Conservation (phyloP, 768 basidiomycete genomes). For the Porphyrellus cyaneotinctus region DNA sequence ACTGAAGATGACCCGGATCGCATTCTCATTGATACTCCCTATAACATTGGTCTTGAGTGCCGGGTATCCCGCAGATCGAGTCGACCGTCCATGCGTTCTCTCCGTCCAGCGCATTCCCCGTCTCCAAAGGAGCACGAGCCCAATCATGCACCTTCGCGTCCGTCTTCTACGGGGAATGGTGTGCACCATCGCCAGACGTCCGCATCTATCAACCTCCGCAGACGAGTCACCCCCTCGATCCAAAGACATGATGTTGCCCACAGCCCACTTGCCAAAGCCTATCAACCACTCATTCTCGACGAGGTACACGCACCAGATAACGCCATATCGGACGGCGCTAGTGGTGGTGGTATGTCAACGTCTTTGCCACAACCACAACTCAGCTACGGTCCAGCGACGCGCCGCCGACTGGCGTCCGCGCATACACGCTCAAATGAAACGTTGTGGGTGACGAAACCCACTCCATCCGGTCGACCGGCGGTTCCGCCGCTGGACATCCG, state of each 20-base stretch:
- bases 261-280: slow-evolving; percentile 69
- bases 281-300: slow-evolving; percentile 60
- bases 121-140: slow-evolving; percentile 21
- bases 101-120: slow-evolving; percentile 14
- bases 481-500: slow-evolving; percentile 25
- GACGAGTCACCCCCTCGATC: slow-evolving; percentile 19
- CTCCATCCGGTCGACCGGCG: slow-evolving; percentile 8
- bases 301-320: slow-evolving; percentile 37
- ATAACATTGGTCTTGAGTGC: slow-evolving; percentile 17
- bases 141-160: not conserved
- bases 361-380: slow-evolving; percentile 11
- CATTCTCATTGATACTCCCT: slow-evolving; percentile 14
- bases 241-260: slow-evolving; percentile 29
- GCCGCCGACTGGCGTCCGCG: slow-evolving; percentile 33
- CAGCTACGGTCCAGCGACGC: slow-evolving; percentile 39
- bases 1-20: slow-evolving; percentile 8
- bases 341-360: slow-evolving; percentile 5
- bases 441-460: not conserved
- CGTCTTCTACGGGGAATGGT: slow-evolving; percentile 6
- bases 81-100: slow-evolving; percentile 31
- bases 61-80: slow-evolving; percentile 33
- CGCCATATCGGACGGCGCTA: slow-evolving; percentile 19
- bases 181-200: slow-evolving; percentile 14
- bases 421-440: slow-evolving; percentile 15
- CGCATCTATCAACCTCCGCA: slow-evolving; percentile 14